phyloP scores from a whole-genome alignment of 768 basidiomycete species.

The Suillus ampliporus region DNA sequence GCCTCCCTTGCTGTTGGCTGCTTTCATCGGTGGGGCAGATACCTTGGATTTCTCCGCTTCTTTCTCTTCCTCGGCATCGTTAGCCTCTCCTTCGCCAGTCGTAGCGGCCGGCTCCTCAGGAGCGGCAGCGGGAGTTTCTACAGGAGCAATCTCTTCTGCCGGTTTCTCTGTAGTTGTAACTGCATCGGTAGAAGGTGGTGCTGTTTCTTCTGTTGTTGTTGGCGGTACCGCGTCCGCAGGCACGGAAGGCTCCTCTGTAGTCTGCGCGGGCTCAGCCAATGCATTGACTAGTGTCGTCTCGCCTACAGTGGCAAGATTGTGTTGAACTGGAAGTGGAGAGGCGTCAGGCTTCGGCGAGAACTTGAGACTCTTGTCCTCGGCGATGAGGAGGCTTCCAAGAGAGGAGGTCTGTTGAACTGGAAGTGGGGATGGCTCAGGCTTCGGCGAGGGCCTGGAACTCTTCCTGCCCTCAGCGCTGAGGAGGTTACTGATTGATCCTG shows the following conservation, averaged over 20 bases:
- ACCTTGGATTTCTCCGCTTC: conserved; percentile 4
- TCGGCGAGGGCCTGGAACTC: background rate
- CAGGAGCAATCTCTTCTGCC: background rate
- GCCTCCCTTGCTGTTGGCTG: conserved; percentile 9
- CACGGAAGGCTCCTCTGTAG: background rate
- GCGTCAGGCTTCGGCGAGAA: background rate
- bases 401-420: background rate
- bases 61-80: conserved; percentile 13
- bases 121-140: background rate
- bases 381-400: conserved; percentile 13
- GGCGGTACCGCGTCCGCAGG: background rate
- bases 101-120: conserved; percentile 7
- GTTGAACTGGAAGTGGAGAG: conserved; percentile 4
- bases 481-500: conserved; percentile 8
- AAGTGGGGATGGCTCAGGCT: background rate
- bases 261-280: background rate
- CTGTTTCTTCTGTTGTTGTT: background rate
- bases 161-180: background rate
- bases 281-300: background rate
- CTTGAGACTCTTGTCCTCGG: background rate
- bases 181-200: background rate
- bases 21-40: conserved; percentile 8
- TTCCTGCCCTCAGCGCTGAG: conserved; percentile 11
- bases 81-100: background rate
- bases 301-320: background rate